phyloP scores from a whole-genome alignment of 768 basidiomycete genomes.

The Leccinum incarnatum region DNA sequence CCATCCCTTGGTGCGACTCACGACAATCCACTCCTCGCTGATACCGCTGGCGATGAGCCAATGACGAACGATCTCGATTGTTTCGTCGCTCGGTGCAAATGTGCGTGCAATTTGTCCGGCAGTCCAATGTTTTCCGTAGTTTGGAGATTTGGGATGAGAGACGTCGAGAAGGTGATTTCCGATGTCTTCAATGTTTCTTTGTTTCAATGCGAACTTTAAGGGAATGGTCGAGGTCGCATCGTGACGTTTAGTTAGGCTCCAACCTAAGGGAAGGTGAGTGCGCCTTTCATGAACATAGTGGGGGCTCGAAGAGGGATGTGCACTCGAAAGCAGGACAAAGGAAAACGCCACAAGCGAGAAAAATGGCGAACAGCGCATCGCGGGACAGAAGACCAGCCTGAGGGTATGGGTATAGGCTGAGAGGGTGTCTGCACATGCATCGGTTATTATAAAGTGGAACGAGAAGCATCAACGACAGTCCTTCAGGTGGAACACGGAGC shows the following conservation, averaged over 20 bases:
- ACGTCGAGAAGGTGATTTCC: constrained; percentile 27
- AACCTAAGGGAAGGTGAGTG: constrained; percentile 32
- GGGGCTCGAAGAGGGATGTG: constrained; percentile 11
- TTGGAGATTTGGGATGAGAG: constrained; percentile 33
- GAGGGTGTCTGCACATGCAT: background rate
- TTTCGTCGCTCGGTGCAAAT: constrained; percentile 27
- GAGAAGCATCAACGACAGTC: background rate
- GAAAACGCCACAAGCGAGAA: constrained; percentile 7
- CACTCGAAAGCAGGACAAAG: constrained; percentile 17
- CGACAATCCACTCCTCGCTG: constrained; percentile 14
- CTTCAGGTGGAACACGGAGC: background rate
- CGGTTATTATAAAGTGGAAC: background rate
- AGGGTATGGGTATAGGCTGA: background rate
- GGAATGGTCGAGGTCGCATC: constrained; percentile 29
- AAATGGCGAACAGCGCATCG: constrained; percentile 13
- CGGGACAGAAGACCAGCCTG: background rate
- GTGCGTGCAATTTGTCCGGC: constrained; percentile 25
- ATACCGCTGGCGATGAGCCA: constrained; percentile 32
- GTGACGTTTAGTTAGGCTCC: constrained; percentile 38
- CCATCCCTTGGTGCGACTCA: constrained; percentile 23
- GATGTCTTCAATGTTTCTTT: constrained; percentile 29
- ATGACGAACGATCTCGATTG: constrained; percentile 19
- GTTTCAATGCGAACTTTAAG: constrained; percentile 32
- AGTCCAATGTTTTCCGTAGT: constrained; percentile 35
- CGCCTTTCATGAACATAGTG: constrained; percentile 42